A percentile compares a stretch with the other conserved stretches of the same genome.
Evolutionary conservation across 2,329 filamentous ascomycete genomes (phyloP).

Genomic region (Emmonsiellopsis sp.): DNA sequence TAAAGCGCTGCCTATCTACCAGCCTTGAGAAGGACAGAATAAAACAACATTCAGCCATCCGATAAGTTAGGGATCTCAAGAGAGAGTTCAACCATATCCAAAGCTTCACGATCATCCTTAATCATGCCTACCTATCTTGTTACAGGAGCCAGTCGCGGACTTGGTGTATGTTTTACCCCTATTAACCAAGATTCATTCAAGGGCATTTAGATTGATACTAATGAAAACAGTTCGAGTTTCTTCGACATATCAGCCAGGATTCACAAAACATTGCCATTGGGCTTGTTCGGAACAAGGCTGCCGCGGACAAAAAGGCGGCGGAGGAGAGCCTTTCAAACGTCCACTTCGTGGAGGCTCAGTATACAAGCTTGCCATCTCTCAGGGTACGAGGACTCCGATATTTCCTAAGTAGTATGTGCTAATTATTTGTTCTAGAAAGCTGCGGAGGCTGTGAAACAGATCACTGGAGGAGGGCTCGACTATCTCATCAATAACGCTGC

Average conservation of each 20-base stretch:
- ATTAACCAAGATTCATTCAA: not conserved
- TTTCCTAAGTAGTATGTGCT: not conserved
- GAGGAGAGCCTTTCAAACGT: conserved; percentile 36
- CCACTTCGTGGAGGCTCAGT: conserved; percentile 39
- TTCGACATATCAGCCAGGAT: conserved; percentile 38
- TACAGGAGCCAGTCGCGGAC: conserved; percentile 16
- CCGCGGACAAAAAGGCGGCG: conserved; percentile 36
- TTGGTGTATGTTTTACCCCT: conserved; percentile 12
- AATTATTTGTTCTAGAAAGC: conserved; percentile 5
- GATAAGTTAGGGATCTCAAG: too few relatives aligned
- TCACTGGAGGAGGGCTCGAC: conserved; percentile 38
- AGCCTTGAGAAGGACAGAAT: too few relatives aligned
- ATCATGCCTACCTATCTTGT: conserved; percentile 17
- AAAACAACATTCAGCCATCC: too few relatives aligned
- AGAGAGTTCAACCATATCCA: too few relatives aligned
- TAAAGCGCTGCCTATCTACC: too few relatives aligned
- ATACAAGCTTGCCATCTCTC: conserved; percentile 32
- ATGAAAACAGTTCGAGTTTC: conserved; percentile 39
- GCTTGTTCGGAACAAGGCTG: conserved; percentile 39
- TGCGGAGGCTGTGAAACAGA: conserved; percentile 18
- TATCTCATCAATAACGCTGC: conserved; percentile 47
- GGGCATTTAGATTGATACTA: not conserved
- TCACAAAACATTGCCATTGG: conserved; percentile 39
- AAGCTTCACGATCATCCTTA: too few relatives aligned
- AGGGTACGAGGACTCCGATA: conserved; percentile 18